Evolutionary conservation across 352 stramenopile genomes (phyloP).

Genomic region (Phytophthora hibernalis): DNA sequence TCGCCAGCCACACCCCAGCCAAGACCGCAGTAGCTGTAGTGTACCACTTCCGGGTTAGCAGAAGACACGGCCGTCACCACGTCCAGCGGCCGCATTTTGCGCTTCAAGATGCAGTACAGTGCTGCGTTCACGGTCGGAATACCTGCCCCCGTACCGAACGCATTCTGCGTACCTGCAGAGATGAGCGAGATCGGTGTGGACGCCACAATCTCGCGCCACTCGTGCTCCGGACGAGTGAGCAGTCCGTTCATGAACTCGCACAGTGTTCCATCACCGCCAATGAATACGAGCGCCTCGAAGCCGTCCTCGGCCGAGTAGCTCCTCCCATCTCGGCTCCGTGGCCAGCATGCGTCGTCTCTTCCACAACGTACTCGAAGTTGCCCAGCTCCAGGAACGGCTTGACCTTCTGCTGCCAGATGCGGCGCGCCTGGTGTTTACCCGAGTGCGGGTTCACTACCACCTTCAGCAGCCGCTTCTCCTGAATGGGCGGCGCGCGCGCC

Average conservation of each 20-base stretch:
- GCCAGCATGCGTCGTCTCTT: conserved; percentile 77
- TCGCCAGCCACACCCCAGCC: conserved; percentile 81
- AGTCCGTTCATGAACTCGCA: conserved; percentile 89
- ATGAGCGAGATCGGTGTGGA: conserved; percentile 84
- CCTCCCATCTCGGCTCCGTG: conserved; percentile 81
- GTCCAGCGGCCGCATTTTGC: conserved; percentile 82
- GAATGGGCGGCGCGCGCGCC: conserved; percentile 68
- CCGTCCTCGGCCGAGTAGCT: conserved; percentile 77
- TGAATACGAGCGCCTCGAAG: conserved; percentile 83
- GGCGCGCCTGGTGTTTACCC: conserved; percentile 63
- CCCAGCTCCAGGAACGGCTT: conserved; percentile 82
- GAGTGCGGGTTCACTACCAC: conserved; percentile 87
- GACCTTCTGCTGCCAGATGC: conserved; percentile 77
- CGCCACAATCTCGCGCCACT: conserved; percentile 84
- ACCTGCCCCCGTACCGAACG: conserved; percentile 75
- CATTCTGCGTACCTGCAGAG: conserved; percentile 83
- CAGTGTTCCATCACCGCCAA: conserved; percentile 78
- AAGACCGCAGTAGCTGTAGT: conserved; percentile 87
- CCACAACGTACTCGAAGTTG: conserved; percentile 78
- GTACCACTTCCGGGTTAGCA: conserved; percentile 66
- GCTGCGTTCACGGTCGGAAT: conserved; percentile 73
- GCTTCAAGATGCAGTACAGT: conserved; percentile 86
- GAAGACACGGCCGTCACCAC: conserved; percentile 72
- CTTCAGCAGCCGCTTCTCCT: conserved; percentile 78
- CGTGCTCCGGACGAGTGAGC: conserved; percentile 70